Evolutionary conservation across 208 protist species (phyloP).

Genomic region (Acanthamoeba castellanii): DNA sequence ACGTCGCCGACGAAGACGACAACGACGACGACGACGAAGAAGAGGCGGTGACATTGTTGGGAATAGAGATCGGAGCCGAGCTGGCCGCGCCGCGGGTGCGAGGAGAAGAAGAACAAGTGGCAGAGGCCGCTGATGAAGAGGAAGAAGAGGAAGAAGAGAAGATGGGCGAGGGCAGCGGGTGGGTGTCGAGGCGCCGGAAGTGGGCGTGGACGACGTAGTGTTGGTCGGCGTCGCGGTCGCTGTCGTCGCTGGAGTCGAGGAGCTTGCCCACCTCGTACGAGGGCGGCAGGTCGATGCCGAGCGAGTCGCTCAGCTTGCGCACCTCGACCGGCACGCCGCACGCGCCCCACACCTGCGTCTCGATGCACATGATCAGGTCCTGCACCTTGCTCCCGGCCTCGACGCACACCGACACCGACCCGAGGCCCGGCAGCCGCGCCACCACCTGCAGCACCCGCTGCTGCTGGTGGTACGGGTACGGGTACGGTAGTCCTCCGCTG

Average conservation of each 20-base stretch:
- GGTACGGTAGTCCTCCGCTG: no score
- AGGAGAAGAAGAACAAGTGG: background rate
- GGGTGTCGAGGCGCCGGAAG: background rate
- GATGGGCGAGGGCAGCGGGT: background rate
- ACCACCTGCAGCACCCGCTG: background rate
- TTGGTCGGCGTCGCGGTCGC: no score
- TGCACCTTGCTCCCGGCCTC: background rate
- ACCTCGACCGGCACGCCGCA: slow-evolving; percentile 7
- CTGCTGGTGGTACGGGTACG: background rate
- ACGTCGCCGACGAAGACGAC: background rate
- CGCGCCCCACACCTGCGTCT: slow-evolving; percentile 41
- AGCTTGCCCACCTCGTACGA: slow-evolving; percentile 61
- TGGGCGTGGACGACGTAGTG: background rate
- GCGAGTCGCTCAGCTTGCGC: slow-evolving; percentile 21
- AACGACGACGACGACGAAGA: background rate
- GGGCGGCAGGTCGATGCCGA: slow-evolving; percentile 34
- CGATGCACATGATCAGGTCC: slow-evolving; percentile 23
- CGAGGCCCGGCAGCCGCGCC: slow-evolving; percentile 8
- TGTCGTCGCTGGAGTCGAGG: background rate
- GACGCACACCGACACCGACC: background rate
- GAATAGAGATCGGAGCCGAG: background rate
- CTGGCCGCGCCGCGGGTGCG: background rate
- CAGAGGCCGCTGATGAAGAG: background rate
- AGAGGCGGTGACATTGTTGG: background rate
- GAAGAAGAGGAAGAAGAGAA: background rate